Evolutionary conservation across 352 stramenopile species (phyloP).

Genomic region (Thalassiosira hispida): DNA sequence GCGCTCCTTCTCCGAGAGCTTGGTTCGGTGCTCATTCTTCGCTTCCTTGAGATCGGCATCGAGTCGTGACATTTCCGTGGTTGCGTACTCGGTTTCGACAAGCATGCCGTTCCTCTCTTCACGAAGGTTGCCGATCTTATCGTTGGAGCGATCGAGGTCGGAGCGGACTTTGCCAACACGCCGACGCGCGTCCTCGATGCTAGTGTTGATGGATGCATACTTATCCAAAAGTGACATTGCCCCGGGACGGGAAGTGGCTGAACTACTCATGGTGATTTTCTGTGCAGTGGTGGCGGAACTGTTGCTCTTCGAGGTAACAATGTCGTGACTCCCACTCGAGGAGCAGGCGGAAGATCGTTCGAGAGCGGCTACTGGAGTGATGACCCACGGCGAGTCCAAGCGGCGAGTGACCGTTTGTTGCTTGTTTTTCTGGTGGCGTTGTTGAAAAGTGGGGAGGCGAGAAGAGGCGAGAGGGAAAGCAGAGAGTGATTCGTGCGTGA

Average conservation of each 20-base stretch:
- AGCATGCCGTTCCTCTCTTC: constrained; percentile 37
- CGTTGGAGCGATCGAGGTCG: constrained; percentile 24
- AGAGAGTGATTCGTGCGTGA: too few relatives aligned
- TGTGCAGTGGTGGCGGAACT: not conserved
- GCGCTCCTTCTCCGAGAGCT: constrained; percentile 28
- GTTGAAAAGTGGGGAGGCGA: too few relatives aligned
- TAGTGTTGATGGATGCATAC: constrained; percentile 58
- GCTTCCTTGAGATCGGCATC: constrained; percentile 35
- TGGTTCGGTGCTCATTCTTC: constrained; percentile 4
- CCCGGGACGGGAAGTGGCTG: constrained; percentile 25
- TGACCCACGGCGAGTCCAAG: too few relatives aligned
- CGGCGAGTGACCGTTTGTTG: too few relatives aligned
- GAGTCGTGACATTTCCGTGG: constrained; percentile 18
- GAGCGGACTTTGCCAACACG: constrained; percentile 20
- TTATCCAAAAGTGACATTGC: constrained; percentile 65
- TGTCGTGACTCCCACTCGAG: not conserved
- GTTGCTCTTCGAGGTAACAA: not conserved
- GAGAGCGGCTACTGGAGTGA: too few relatives aligned
- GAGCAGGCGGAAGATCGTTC: too few relatives aligned
- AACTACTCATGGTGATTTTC: too few relatives aligned
- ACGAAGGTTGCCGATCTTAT: constrained; percentile 30
- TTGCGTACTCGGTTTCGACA: constrained; percentile 23
- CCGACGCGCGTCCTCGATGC: constrained; percentile 54
- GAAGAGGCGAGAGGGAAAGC: too few relatives aligned
- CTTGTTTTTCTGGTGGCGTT: too few relatives aligned